These are phyloP conservation scores for Tricladium varicosporioides DNA, from an alignment of 2,329 filamentous ascomycete species.

Conservation along the genomic window DNA sequence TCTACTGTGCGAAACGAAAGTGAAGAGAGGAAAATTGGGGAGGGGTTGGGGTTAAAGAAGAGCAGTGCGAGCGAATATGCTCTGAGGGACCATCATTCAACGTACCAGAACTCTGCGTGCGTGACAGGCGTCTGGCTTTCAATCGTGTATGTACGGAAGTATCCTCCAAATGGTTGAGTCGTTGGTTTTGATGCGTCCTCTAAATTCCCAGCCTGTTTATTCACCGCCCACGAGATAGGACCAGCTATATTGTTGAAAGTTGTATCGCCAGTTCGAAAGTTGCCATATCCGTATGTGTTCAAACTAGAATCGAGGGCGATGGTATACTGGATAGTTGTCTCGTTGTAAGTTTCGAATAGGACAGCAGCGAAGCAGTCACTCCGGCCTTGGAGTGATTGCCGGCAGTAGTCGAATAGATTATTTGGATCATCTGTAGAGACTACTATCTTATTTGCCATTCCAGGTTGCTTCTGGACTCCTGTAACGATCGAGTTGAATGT, in stretches of 20 bases:
- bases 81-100: no score
- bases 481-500: conserved; percentile 21
- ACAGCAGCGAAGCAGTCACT: conserved; percentile 29
- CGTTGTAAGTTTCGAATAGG: conserved; percentile 24
- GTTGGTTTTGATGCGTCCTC: conserved; percentile 18
- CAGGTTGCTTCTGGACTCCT: conserved; percentile 17
- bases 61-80: no score
- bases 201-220: conserved; percentile 23
- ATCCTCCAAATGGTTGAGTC: conserved; percentile 19
- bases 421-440: conserved; percentile 16
- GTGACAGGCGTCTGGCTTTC: neutral
- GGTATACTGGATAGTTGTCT: conserved; percentile 26
- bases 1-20: neutral
- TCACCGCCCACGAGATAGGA: conserved; percentile 26
- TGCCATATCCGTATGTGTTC: neutral
- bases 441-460: conserved; percentile 14
- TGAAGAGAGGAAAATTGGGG: neutral
- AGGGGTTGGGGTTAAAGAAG: no score
- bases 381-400: conserved; percentile 18
- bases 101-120: conserved; percentile 3
- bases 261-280: conserved; percentile 16
- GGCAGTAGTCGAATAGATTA: conserved; percentile 25
- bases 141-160: neutral
- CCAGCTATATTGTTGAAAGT: conserved; percentile 12
- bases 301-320: conserved; percentile 22